Evolutionary conservation across 768 basidiomycete genomes (phyloP), one percentile per base, ranked within the genome.

Genomic region (Termitomyces sp.): DNA sequence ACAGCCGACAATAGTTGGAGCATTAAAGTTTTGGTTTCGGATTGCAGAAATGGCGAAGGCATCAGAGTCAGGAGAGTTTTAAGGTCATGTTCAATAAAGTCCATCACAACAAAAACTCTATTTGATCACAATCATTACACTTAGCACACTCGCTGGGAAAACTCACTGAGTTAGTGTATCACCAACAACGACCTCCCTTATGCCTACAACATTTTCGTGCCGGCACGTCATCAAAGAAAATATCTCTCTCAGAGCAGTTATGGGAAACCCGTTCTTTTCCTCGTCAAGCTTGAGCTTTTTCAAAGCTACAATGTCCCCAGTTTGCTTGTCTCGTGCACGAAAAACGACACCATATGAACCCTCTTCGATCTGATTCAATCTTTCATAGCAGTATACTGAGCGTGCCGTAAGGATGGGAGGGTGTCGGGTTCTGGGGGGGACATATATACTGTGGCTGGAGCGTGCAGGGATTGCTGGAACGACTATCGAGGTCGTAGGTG

Each of bases 1-100:
- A 98, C 88, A 9, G 97, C 97, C 44, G 94, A 95, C 27, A 98
- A 74, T 6, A 99, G 77, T 70, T 99, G 97, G 25, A 91, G 72
- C 85, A 98, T 85, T 52, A 99, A 75, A 0, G 97, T 99, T 77
- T 99, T 99, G 76, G 98, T 91, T 73, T 99, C 97, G 41, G 94
- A 96, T 72, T 96, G 94, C 40, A 98, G 76, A 76, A 99, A 99
- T 2, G 97, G 95, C 32, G 89, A 83, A 1, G 95, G 94, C 97
- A 98, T 98, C 59, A 92, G 76, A 25, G 89, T 91, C 56, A 99
- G 80, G 51, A 99, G 82, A 6, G 95, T 89, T 73, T 99, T 99
- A 69, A 99, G 87, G 70, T 99, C 97, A 71, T 99, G 97, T 72
- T 99, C 97, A 68, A 99, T 96, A 68, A 99, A 99, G 70, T 97